Conservation (phyloP, 2,329 filamentous ascomycete genomes). For the Fusarium zealandicum region DNA sequence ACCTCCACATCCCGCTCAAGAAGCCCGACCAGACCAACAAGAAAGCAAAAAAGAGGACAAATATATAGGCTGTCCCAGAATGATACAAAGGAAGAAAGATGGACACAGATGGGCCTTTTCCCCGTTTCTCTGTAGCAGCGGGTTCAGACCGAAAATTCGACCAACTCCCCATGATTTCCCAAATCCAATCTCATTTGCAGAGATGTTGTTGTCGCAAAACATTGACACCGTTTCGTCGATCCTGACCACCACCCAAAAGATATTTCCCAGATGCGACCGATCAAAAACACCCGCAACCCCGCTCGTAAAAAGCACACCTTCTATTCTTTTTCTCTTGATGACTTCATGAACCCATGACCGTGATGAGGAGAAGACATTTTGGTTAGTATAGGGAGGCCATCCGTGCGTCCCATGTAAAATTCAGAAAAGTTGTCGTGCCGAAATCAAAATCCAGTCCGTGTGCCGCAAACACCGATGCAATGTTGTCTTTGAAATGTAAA, state of each 20-base stretch:
- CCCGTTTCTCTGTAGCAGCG: conserved; percentile 43
- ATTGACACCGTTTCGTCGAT: conserved; percentile 46
- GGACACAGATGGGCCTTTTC: conserved; percentile 39
- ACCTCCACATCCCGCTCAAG: conserved; percentile 23
- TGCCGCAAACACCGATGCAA: conserved; percentile 56
- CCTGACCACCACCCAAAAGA: conserved; percentile 45
- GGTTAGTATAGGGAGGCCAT: conserved; percentile 36
- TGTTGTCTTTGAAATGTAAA: conserved; percentile 54
- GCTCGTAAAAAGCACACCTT: conserved; percentile 45
- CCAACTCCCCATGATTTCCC: conserved; percentile 49
- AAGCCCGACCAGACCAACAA: conserved; percentile 26
- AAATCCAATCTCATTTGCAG: conserved; percentile 43
- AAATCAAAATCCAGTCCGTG: conserved; percentile 38
- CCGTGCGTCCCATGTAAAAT: conserved; percentile 40
- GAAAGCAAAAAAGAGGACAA: conserved; percentile 41
- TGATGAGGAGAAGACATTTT: conserved; percentile 46
- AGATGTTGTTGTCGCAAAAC: conserved; percentile 40
- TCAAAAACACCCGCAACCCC: conserved; percentile 49
- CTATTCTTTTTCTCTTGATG: conserved; percentile 56
- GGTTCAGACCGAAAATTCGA: conserved; percentile 44
- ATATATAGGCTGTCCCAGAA: conserved; percentile 41
- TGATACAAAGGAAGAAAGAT: conserved; percentile 42
- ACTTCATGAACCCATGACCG: conserved; percentile 56
- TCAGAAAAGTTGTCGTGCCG: conserved; percentile 44
- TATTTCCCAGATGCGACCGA: conserved; percentile 47